phyloP scores from a whole-genome alignment of 2,329 filamentous ascomycete species.

The Fusarium staphyleae region DNA sequence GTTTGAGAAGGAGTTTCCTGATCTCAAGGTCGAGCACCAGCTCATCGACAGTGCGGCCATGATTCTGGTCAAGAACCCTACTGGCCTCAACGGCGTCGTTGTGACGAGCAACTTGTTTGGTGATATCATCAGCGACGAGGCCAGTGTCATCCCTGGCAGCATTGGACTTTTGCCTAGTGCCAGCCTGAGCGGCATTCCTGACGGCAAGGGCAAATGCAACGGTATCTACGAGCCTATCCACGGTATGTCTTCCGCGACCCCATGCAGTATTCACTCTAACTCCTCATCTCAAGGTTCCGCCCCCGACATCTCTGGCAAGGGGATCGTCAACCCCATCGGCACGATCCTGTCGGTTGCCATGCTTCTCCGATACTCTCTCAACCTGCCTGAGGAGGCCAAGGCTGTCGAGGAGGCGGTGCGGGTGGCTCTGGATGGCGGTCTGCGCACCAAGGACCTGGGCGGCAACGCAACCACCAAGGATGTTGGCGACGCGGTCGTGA shows the following conservation, averaged over 20 bases:
- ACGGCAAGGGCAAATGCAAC: conserved; percentile 84
- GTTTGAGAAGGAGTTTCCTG: conserved; percentile 87
- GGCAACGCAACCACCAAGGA: conserved; percentile 75
- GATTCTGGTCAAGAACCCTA: conserved; percentile 95
- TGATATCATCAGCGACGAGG: conserved; percentile 95
- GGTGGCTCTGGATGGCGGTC: conserved; percentile 77
- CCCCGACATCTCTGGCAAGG: conserved; percentile 83
- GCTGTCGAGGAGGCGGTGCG: conserved; percentile 83
- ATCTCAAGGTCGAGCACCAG: conserved; percentile 84
- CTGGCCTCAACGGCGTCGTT: conserved; percentile 85
- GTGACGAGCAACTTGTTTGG: conserved; percentile 95
- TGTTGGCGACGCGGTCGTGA: conserved; percentile 78
- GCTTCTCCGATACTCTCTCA: conserved; percentile 94
- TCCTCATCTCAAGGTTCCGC: conserved; percentile 25
- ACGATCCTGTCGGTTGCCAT: conserved; percentile 92
- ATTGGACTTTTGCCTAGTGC: conserved; percentile 89
- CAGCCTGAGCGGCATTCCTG: conserved; percentile 84
- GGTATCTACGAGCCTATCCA: conserved; percentile 99
- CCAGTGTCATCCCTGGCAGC: conserved; percentile 90
- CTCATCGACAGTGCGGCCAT: conserved; percentile 97
- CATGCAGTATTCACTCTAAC: background rate
- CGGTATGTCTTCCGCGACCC: conserved; percentile 59
- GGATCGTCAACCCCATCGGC: conserved; percentile 87
- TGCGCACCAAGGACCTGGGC: conserved; percentile 85
- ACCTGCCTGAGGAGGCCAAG: conserved; percentile 76